Evolutionary conservation across 148 eudicot genomes (phyloP).

Genomic region (Rhododendron ovatum): DNA sequence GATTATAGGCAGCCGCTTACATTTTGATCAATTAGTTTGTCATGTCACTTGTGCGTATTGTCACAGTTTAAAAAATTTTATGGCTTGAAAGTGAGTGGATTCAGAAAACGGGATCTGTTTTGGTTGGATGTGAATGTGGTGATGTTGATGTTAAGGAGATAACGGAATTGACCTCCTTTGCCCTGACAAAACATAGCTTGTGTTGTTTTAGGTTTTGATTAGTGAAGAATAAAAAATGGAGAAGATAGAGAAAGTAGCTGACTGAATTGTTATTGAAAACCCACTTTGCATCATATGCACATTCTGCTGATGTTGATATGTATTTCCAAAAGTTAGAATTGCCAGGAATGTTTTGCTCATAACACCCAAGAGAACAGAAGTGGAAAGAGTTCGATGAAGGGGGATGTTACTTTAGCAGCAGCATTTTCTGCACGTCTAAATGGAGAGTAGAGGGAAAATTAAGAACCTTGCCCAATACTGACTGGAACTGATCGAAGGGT

Average conservation of each 20-base stretch:
- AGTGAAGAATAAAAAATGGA: not conserved
- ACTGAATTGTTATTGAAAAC: not conserved
- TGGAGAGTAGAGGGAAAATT: not conserved
- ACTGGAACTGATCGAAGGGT: not conserved
- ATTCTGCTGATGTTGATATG: not conserved
- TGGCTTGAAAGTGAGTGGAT: not conserved
- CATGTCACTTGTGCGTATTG: not conserved
- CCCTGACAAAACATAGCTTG: not conserved
- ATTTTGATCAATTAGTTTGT: not conserved
- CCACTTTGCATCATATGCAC: not conserved
- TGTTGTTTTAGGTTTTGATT: not conserved
- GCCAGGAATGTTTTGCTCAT: not conserved
- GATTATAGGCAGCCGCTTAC: not conserved
- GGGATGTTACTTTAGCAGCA: not conserved
- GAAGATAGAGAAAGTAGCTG: not conserved
- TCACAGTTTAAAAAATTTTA: not conserved
- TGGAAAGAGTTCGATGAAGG: not conserved
- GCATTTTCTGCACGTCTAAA: not conserved
- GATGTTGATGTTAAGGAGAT: not conserved
- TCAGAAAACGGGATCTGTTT: not conserved
- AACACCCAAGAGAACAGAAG: not conserved
- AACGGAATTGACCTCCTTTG: not conserved
- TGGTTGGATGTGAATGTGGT: not conserved
- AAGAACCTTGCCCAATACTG: not conserved
- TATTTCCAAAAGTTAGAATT: not conserved